Percentiles rank a stretch among this genome's conserved stretches.
Conservation (phyloP, 768 basidiomycete genomes). For the Daedaleopsis sinensis region DNA sequence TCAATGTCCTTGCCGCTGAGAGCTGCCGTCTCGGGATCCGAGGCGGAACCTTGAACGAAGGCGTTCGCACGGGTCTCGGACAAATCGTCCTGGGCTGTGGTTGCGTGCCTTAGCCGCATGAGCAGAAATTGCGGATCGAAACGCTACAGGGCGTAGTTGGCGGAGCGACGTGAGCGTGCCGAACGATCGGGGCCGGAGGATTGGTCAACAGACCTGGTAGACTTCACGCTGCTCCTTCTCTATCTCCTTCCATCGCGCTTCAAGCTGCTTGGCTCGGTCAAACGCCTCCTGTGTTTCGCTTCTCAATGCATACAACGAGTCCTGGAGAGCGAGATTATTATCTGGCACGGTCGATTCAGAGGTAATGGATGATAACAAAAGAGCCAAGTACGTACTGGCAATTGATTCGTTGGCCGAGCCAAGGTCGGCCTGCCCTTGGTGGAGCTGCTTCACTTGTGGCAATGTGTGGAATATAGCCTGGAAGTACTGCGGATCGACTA, state of each 20-base stretch:
- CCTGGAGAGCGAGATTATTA: constrained; percentile 76
- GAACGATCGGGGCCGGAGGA: neutral
- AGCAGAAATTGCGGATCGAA: constrained; percentile 87
- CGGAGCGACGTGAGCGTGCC: neutral
- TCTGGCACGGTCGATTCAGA: constrained; percentile 43
- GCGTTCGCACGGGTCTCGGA: constrained; percentile 85
- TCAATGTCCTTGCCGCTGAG: constrained; percentile 64
- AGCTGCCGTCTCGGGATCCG: constrained; percentile 17
- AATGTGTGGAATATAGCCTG: constrained; percentile 87
- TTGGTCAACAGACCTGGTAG: constrained; percentile 65
- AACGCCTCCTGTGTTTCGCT: constrained; percentile 87
- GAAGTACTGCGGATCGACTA: constrained; percentile 81
- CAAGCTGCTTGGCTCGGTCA: constrained; percentile 81
- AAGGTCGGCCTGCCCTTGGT: constrained; percentile 76
- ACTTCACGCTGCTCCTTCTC: constrained; percentile 88
- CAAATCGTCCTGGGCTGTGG: constrained; percentile 86
- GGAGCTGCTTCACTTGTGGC: constrained; percentile 69
- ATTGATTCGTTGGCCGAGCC: constrained; percentile 86
- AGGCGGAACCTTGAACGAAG: constrained; percentile 69
- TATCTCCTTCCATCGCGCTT: constrained; percentile 82
- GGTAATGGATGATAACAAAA: too few relatives aligned
- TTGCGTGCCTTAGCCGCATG: constrained; percentile 84
- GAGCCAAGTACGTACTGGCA: constrained; percentile 60
- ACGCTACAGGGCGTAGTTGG: constrained; percentile 48
- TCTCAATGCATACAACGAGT: constrained; percentile 73